These are phyloP conservation scores for Nephelium lappaceum DNA, from an alignment of 345 rosid genomes.

Conservation along the genomic window DNA sequence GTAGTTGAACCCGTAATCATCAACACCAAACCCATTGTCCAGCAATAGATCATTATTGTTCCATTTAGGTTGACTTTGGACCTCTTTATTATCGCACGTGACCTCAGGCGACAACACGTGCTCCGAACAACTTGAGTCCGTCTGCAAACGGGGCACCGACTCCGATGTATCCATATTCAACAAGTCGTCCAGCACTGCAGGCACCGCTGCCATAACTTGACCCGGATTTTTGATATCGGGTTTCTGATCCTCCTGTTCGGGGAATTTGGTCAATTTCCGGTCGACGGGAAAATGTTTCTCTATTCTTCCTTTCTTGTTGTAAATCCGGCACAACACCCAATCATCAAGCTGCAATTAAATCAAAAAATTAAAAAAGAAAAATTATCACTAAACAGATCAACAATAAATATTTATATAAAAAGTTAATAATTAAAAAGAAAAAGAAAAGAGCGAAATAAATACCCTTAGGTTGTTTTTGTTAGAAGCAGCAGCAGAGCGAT, in stretches of 20 bases:
- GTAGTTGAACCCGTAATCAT: slow-evolving; percentile 43
- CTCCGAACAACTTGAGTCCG: slow-evolving; percentile 74
- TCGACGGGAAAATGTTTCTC: slow-evolving; percentile 48
- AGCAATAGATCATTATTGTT: slow-evolving; percentile 1
- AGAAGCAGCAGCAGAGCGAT: slow-evolving; percentile 56
- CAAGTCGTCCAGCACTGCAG: background rate
- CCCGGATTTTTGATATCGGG: slow-evolving; percentile 30
- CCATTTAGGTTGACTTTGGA: slow-evolving; percentile 58
- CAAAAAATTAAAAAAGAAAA: background rate
- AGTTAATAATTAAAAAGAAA: background rate
- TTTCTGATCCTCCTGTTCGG: slow-evolving; percentile 41
- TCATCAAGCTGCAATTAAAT: slow-evolving; percentile 69
- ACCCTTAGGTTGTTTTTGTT: slow-evolving; percentile 68
- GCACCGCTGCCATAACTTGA: background rate
- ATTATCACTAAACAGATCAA: background rate
- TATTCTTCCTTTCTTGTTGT: slow-evolving; percentile 78
- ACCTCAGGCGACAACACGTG: slow-evolving; percentile 64
- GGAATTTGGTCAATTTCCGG: slow-evolving; percentile 20
- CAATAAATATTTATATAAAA: background rate
- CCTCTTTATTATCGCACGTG: slow-evolving; percentile 54
- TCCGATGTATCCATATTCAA: slow-evolving; percentile 56
- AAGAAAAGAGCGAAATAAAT: slow-evolving; percentile 6
- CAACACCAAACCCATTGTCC: slow-evolving; percentile 31
- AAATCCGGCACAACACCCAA: slow-evolving; percentile 82
- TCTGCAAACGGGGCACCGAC: slow-evolving; percentile 50